Base-by-base conservation (phyloP, 2,329 filamentous ascomycete genomes). In the Helicocarpus griseus region DNA sequence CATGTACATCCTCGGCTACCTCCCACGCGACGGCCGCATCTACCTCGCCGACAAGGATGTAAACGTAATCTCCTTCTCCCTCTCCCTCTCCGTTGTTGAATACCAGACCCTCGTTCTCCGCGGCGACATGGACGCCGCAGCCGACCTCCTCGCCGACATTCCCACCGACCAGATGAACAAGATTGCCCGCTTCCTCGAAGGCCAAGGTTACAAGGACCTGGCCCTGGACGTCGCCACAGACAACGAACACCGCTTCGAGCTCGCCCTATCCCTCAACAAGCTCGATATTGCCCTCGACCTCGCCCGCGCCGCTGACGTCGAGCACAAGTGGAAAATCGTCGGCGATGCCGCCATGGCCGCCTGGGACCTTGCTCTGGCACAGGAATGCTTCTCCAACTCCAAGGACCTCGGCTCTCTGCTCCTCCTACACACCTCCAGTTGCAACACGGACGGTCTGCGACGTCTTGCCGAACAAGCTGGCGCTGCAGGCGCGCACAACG, bases 321-420 rank as follows among this genome's bases (percentile, higher is more conserved):
- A 97, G 67, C 91, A 97, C 73, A 95, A 95, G 72, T 98, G 93
- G 93, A 97, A 97, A 78, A 90, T 83, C 3, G 88, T 98, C 4
- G 93, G 93, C 54, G 93, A 98, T 61, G 87, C 90, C 1, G 93
- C 93, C 1, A 79, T 98, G 38, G 73, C 82, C 8, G 85, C 76
- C 1, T 98, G 91, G 93, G 85, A 98, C 62, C 78, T 98, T 31
- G 77, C 80, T 4, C 80, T 97, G 2, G 93, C 93, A 0, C 86
- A 93, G 46, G 89, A 97, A 69, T 97, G 91, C 72, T 98, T 97
- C 68, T 82, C 82, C 17, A 83, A 93, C 53, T 89, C 90, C 43
- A 93, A 89, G 64, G 93, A 98, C 64, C 75, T 96, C 2, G 90
- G 91, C 38, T 95, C 89, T 1, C 73, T 97, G 6, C 78, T 98